Base-by-base conservation (phyloP, 2,329 filamentous ascomycete species). In the Sporothrix pallida region DNA sequence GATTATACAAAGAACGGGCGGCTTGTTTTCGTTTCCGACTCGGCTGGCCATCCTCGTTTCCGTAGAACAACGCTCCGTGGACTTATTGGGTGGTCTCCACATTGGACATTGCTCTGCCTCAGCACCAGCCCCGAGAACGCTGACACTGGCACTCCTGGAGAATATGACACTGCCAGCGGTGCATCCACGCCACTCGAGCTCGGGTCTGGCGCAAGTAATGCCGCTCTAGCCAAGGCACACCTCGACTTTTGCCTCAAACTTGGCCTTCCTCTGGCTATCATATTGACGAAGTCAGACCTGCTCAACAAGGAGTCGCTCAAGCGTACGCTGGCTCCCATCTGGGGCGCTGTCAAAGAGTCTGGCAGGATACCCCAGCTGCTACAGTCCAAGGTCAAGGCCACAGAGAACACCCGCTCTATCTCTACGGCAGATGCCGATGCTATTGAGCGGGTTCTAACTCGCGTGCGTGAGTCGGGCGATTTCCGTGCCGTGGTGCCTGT, bases 31-130 rank as follows among this genome's bases (percentile, higher is more conserved):
- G 85, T 98, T 7, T 93, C 94, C 0, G 96, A 99, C 81, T 97
- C 95, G 63, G 95, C 95, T 17, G 96, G 96, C 0, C 93, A 97
- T 76, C 92, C 95, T 52, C 90, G 94, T 62, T 99, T 96, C 81
- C 89, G 94, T 67, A 91, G 96, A 73, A 98, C 95, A 6, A 95
- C 94, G 2, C 86, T 98, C 71, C 89, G 95, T 74, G 94, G 95
- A 0, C 85, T 99, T n/a, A 88, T 99, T 76, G 96, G 95, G 63
- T 98, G 96, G 95, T 93, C 93, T 52, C 96, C 96, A 9, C 94
- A 98, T 80, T 99, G 96, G 91, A 94, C 93, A 0, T 82, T 97
- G 26, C 86, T 98, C 1, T 98, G 97, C 77, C 90, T 98, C 75
- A 70, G 44, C 3, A 63, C 74, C 0, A 90, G 94, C 65, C 94